phyloP scores from a whole-genome alignment of 177 flowering plant species.

The Vitis hybrid region DNA sequence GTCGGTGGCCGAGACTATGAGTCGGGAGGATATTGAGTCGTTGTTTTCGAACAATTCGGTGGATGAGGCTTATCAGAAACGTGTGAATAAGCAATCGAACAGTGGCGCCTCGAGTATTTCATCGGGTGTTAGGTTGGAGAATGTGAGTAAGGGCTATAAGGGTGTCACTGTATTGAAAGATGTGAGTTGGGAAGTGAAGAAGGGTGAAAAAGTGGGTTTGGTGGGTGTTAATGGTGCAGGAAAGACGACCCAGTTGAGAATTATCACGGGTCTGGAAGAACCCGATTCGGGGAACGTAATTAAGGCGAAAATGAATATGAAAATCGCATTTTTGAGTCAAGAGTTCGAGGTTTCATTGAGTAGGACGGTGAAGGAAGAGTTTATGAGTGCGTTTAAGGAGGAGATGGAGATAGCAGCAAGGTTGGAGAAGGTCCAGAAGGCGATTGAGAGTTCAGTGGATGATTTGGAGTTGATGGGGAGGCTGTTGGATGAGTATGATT shows the following conservation, averaged over 20 bases:
- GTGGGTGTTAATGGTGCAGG: slow-evolving; percentile 99
- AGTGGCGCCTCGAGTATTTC: slow-evolving; percentile 79
- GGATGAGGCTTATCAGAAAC: slow-evolving; percentile 18
- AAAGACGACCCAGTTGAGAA: slow-evolving; percentile 94
- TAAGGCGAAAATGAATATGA: slow-evolving; percentile 87
- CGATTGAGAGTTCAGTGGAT: slow-evolving; percentile 72
- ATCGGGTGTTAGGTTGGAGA: slow-evolving; percentile 87
- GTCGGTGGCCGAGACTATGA: slow-evolving; percentile 20
- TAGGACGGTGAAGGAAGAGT: slow-evolving; percentile 92
- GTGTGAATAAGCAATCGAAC: slow-evolving; percentile 33
- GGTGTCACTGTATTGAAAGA: slow-evolving; percentile 83
- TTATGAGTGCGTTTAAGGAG: slow-evolving; percentile 84
- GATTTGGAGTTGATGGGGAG: slow-evolving; percentile 95
- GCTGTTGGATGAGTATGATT: slow-evolving; percentile 96
- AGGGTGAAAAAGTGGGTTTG: slow-evolving; percentile 91
- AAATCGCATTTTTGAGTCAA: slow-evolving; percentile 82
- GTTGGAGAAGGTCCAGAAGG: slow-evolving; percentile 92
- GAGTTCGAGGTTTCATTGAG: slow-evolving; percentile 89
- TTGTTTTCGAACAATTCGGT: slow-evolving; percentile 48
- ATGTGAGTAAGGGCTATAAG: slow-evolving; percentile 75
- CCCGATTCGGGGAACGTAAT: slow-evolving; percentile 95
- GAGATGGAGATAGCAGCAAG: slow-evolving; percentile 75
- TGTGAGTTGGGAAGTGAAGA: slow-evolving; percentile 96
- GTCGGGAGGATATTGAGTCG: slow-evolving; percentile 53
- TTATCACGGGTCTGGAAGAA: slow-evolving; percentile 82